Evolutionary conservation across 805 yeast genomes (phyloP), one percentile per base, ranked within the genome.

Genomic region (Hanseniaspora taiwanica): DNA sequence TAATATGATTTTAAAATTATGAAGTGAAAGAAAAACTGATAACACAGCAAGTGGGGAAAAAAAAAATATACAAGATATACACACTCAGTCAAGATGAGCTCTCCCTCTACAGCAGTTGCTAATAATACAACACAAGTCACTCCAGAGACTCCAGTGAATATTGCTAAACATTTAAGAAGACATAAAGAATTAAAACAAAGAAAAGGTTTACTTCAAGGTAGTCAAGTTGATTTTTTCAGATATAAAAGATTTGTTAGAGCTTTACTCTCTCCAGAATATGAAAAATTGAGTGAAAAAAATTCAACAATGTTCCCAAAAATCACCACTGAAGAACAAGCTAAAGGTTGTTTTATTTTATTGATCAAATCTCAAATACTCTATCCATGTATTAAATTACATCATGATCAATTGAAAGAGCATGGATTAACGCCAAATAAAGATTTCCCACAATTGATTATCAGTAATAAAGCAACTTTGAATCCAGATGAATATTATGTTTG

Each of bases 231-330:
- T 44, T 86, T 91, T 59, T 91, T 89, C 71, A 70, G 94, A 48
- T 81, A 69, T 58, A 89, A 89, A 59, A 73, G 98, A 52, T 80
- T 84, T 34, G 63, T 74, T 12, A 68, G 97, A 48, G 94, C 93
- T 1, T 67, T 89, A 42, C 62, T 75, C 27, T 74, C 85, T 40
- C 79, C 73, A 1, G 87, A 79, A 35, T 91, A 85, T 60, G 68
- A 69, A 49, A 57, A 52, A 46, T 72, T 65, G 46, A 72, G 71
- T 39, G 49, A 63, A 40, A 69, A 67, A 43, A 73, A 74, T 40
- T 65, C 66, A 27, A 60, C 58, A 27, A 42, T 59, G 42, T 62
- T 69, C 40, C 81, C 81, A 10, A 60, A 66, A 8, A 67, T 81
- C 20, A 44, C 39, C 6, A 53, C 54, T 2, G 65, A 64, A 44